Percentiles rank a stretch among this genome's conserved stretches.
phyloP scores from a whole-genome alignment of 2,329 filamentous ascomycete genomes.

The Aspergillus fructus region DNA sequence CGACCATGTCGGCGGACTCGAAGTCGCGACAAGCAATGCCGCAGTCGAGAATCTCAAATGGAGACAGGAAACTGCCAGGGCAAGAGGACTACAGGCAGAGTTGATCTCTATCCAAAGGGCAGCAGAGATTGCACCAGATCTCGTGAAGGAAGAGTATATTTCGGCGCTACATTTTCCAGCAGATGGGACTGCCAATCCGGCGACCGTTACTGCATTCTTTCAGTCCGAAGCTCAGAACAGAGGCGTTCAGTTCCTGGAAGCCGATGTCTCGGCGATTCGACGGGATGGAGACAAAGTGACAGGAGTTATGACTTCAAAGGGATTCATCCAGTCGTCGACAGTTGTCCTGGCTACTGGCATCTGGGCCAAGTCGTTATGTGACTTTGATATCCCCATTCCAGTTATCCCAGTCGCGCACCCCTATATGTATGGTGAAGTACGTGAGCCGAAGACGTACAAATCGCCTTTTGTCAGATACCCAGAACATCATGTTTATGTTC shows the following conservation, averaged over 20 bases:
- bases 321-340: conserved; percentile 12
- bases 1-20: conserved; percentile 27
- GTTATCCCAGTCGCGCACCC: conserved; percentile 37
- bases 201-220: conserved; percentile 25
- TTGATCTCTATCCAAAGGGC: conserved; percentile 24
- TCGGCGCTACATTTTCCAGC: conserved; percentile 25
- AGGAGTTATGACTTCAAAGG: conserved; percentile 18
- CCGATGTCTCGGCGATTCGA: conserved; percentile 18
- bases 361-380: conserved; percentile 27
- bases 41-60: conserved; percentile 19
- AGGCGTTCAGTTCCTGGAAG: conserved; percentile 25
- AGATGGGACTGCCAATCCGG: conserved; percentile 29
- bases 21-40: conserved; percentile 23
- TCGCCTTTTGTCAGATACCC: conserved; percentile 37
- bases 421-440: conserved; percentile 31
- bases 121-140: conserved; percentile 25
- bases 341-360: conserved; percentile 32
- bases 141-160: conserved; percentile 25
- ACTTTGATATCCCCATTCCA: conserved; percentile 27
- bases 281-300: conserved; percentile 18
- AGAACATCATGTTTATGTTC: conserved; percentile 35
- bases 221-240: conserved; percentile 19
- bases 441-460: conserved; percentile 18
- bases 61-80: conserved; percentile 20
- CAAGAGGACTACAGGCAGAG: conserved; percentile 25